Percentiles rank a stretch among this genome's conserved stretches.
Evolutionary conservation across 2,329 filamentous ascomycete genomes (phyloP).

Genomic region (Escovopsis weberi): DNA sequence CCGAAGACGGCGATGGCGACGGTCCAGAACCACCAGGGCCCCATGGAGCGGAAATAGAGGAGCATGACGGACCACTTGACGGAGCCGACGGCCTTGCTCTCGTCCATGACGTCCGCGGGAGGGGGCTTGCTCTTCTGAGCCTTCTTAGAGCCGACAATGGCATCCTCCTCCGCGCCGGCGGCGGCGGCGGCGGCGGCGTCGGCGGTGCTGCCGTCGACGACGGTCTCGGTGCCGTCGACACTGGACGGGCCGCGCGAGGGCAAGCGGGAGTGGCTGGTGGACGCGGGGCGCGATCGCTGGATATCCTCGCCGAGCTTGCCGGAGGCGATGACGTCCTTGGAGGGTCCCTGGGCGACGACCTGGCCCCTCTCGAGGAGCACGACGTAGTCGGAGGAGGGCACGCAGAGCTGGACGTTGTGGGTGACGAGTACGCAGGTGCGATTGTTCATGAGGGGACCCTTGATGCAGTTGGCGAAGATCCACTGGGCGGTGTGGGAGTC

Average conservation of each 20-base stretch:
- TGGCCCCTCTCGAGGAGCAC: conserved; percentile 81
- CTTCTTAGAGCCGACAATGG: conserved; percentile 32
- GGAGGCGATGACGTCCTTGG: conserved; percentile 67
- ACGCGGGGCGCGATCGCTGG: conserved; percentile 55
- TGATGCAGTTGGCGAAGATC: conserved; percentile 90
- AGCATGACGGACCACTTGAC: conserved; percentile 79
- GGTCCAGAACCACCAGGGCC: conserved; percentile 92
- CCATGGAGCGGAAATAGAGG: conserved; percentile 82
- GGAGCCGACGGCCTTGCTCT: conserved; percentile 70
- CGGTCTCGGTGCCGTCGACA: conserved; percentile 49
- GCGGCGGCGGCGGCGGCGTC: too few relatives aligned
- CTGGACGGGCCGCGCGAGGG: conserved; percentile 69
- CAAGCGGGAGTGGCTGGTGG: conserved; percentile 53
- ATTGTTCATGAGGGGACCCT: conserved; percentile 73
- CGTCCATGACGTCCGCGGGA: conserved; percentile 44
- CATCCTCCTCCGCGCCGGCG: conserved; percentile 24
- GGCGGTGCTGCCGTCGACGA: conserved; percentile 28
- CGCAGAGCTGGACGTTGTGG: conserved; percentile 82
- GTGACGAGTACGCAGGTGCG: conserved; percentile 92
- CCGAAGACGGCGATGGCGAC: conserved; percentile 61
- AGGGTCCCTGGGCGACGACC: conserved; percentile 59
- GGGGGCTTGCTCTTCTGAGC: conserved; percentile 26
- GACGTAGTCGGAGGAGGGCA: conserved; percentile 65
- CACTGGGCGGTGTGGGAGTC: conserved; percentile 96
- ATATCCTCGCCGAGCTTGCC: conserved; percentile 81